A percentile compares a stretch with the other conserved stretches of the same genome.
Evolutionary conservation across 2,329 filamentous ascomycete genomes (phyloP).

Genomic region (Fusarium paranaense): DNA sequence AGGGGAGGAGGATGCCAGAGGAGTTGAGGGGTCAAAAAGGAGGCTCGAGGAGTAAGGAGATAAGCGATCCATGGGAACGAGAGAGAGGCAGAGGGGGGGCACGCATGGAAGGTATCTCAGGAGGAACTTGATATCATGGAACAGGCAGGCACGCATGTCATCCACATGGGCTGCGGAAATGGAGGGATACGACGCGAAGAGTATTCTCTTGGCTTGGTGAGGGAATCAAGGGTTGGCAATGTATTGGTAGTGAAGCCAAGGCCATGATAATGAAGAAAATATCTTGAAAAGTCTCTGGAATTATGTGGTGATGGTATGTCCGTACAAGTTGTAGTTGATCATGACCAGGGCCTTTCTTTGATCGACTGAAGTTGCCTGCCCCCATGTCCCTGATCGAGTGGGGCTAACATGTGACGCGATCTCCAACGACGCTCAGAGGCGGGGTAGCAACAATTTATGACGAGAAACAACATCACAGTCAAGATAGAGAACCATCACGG

Average conservation of each 20-base stretch:
- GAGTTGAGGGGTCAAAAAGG: background rate
- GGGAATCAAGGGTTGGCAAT: background rate
- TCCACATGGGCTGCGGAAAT: slow-evolving; percentile 5
- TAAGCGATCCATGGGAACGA: slow-evolving; percentile 15
- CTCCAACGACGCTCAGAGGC: background rate
- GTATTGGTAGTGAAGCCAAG: background rate
- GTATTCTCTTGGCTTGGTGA: background rate
- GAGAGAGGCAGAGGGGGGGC: background rate
- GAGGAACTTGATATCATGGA: slow-evolving; percentile 15
- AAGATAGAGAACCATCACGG: background rate
- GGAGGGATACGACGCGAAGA: background rate
- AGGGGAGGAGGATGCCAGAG: slow-evolving; percentile 12
- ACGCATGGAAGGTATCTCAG: background rate
- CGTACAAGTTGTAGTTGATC: background rate
- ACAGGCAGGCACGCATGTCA: slow-evolving; percentile 8
- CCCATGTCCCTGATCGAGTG: background rate
- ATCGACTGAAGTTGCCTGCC: background rate
- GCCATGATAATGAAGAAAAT: slow-evolving; percentile 12
- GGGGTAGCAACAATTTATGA: background rate
- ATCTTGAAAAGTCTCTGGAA: background rate
- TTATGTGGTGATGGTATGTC: background rate
- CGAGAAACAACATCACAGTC: background rate
- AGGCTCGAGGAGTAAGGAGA: slow-evolving; percentile 6
- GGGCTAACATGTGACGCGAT: slow-evolving; percentile 1
- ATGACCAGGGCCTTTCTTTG: background rate